A percentile compares a stretch with the other conserved stretches of the same genome.
Conservation (phyloP, 2,329 filamentous ascomycete genomes). For the Ophiocordyceps camponoti-rufipedis region DNA sequence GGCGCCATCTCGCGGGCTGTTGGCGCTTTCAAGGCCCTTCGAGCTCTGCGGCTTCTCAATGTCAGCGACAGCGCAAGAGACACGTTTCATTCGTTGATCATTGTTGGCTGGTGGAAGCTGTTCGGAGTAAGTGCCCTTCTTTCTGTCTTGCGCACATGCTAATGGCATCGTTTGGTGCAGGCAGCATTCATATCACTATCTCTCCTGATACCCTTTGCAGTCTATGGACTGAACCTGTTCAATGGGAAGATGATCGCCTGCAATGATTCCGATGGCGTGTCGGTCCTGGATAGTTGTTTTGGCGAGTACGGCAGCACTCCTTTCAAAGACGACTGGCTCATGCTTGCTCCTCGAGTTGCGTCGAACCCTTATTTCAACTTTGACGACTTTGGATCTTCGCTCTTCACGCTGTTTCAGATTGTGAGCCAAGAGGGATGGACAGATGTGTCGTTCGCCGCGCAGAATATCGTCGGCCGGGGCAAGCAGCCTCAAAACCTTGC, state of each 20-base stretch:
- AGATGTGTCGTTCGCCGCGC: constrained; percentile 73
- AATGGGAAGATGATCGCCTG: constrained; percentile 63
- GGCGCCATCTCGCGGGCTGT: constrained; percentile 77
- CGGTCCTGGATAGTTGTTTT: constrained; percentile 55
- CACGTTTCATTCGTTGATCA: constrained; percentile 91
- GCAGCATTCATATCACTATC: constrained; percentile 89
- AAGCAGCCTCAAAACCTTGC: constrained; percentile 52
- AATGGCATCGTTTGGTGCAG: constrained; percentile 10
- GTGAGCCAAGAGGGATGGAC: constrained; percentile 97
- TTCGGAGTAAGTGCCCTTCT: constrained; percentile 41
- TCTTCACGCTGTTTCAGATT: constrained; percentile 97
- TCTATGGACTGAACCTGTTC: constrained; percentile 89
- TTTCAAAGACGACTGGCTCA: constrained; percentile 55
- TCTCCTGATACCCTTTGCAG: constrained; percentile 86
- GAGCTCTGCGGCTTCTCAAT: constrained; percentile 80
- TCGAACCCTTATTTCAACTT: constrained; percentile 78
- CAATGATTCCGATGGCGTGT: constrained; percentile 44
- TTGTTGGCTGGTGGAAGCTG: constrained; percentile 88
- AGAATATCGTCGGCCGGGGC: constrained; percentile 62
- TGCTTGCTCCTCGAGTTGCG: constrained; percentile 67
- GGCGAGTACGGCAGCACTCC: constrained; percentile 65
- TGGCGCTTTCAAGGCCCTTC: constrained; percentile 89
- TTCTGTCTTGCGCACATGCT: constrained; percentile 1
- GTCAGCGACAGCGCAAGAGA: constrained; percentile 90
- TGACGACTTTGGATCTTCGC: constrained; percentile 79